Evolutionary conservation across 2,329 filamentous ascomycete species (phyloP), one percentile per base, ranked within the genome.

Genomic region (Cladobotryum mycophilum): DNA sequence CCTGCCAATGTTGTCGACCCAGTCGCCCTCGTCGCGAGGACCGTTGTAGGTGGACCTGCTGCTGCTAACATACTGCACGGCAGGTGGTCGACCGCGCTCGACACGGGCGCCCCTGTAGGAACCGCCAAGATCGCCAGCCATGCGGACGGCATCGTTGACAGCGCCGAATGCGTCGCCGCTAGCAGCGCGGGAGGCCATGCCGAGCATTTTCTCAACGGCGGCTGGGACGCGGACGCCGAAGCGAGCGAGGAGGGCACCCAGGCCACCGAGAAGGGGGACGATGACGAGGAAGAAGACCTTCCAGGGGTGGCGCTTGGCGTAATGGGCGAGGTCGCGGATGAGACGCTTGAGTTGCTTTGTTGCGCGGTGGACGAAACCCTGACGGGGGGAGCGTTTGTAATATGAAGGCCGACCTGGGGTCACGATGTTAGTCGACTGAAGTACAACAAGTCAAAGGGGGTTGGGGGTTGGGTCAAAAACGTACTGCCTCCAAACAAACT

Each of bases 221-320:
- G 76, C 74, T 1, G 91, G 91, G 56, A 96, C 68, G 55, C 85
- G 78, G 54, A 97, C 75, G 18, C 91, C 91, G 67, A 96, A 87
- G 64, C 84, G 82, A 36, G 81, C 80, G 42, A 96, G 78, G 41
- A 96, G 74, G 43, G 86, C 88, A 8, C 84, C 84, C 58, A 96
- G 71, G 25, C 88, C 86, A 33, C 92, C 92, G 61, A 96, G 74
- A 52, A 97, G 77, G 9, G 92, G 92, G 79, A 96, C 82, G 61
- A 96, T 79, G 55, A 96, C 85, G 55, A 90, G 80, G 75, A 88
- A 76, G 73, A 96, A 88, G 44, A 95, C 88, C 71, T 95, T 95
- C 64, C 89, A 72, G 0, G 91, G 92, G 71, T 96, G 86, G 36
- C 82, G 79, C 65, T 88, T 86, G 61, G 88, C 86, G 71, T 92